These are phyloP conservation scores for Leccinum pellstonianum DNA, from an alignment of 768 basidiomycete genomes.

Conservation along the genomic window DNA sequence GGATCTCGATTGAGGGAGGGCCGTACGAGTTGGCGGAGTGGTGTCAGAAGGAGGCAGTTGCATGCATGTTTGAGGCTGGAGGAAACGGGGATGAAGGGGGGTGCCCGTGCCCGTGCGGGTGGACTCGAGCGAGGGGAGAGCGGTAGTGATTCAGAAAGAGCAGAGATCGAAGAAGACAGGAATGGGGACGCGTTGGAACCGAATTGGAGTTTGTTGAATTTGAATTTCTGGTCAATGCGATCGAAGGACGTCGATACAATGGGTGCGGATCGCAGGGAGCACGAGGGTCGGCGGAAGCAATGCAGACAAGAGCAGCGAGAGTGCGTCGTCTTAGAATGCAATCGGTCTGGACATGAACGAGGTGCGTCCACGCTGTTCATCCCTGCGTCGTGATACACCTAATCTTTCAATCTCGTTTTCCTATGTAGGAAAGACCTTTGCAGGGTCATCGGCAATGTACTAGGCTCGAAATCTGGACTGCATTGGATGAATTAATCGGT, in stretches of 20 bases:
- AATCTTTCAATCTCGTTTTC: no score
- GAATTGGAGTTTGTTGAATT: slow-evolving; percentile 47
- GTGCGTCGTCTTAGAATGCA: slow-evolving; percentile 73
- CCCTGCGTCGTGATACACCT: background rate
- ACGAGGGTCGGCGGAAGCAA: slow-evolving; percentile 8
- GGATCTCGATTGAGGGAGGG: slow-evolving; percentile 50
- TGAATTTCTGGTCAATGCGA: slow-evolving; percentile 76
- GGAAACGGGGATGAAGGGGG: slow-evolving; percentile 12
- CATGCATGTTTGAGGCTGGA: slow-evolving; percentile 69
- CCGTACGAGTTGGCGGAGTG: slow-evolving; percentile 82
- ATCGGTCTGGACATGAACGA: slow-evolving; percentile 75
- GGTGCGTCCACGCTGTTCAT: slow-evolving; percentile 45
- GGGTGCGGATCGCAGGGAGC: background rate
- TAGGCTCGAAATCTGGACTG: no score
- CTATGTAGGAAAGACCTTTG: slow-evolving; percentile 62
- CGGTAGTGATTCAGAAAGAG: background rate
- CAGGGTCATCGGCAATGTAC: slow-evolving; percentile 69
- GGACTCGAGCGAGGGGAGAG: background rate
- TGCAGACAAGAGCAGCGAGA: slow-evolving; percentile 32
- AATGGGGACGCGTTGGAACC: slow-evolving; percentile 24
- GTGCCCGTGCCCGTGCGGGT: background rate
- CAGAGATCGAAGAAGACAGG: background rate
- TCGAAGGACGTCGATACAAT: slow-evolving; percentile 27
- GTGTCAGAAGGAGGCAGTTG: slow-evolving; percentile 51
- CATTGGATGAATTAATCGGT: no score